Evolutionary conservation across 2,329 filamentous ascomycete species (phyloP).

Genomic region (Monilinia polystroma): DNA sequence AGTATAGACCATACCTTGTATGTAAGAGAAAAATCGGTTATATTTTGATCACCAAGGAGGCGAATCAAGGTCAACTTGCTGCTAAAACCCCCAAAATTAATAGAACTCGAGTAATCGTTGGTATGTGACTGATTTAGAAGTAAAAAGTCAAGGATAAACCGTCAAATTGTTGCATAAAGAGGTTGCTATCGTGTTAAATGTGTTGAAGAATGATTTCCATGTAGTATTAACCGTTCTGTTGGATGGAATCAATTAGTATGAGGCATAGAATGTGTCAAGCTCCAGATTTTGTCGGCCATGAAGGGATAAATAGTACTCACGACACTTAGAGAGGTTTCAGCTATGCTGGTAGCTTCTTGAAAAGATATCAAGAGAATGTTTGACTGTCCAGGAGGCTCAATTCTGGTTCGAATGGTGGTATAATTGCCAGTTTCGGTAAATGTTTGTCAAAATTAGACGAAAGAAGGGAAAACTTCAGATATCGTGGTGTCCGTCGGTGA

Average conservation of each 20-base stretch:
- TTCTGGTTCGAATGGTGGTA: too few relatives aligned
- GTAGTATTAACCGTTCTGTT: not conserved
- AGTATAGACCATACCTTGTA: not conserved
- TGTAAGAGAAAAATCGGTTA: not conserved
- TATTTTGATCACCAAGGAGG: not conserved
- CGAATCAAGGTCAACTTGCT: not conserved
- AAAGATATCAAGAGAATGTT: not conserved
- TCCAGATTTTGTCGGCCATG: not conserved
- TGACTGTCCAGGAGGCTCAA: too few relatives aligned
- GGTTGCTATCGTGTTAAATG: not conserved
- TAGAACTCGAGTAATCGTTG: not conserved
- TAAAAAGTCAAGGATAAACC: not conserved
- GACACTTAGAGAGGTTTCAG: not conserved
- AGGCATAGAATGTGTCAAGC: not conserved
- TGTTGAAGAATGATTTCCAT: not conserved
- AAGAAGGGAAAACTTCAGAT: not conserved
- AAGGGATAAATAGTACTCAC: not conserved
- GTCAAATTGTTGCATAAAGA: not conserved
- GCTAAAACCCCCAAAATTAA: not conserved
- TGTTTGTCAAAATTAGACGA: not conserved
- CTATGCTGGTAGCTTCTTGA: not conserved
- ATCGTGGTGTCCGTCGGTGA: accelerated
- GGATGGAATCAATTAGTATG: not conserved
- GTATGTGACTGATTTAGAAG: not conserved
- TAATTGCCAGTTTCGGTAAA: not conserved